Conservation (phyloP, 2,329 filamentous ascomycete species). For the Colletotrichum musicola region DNA sequence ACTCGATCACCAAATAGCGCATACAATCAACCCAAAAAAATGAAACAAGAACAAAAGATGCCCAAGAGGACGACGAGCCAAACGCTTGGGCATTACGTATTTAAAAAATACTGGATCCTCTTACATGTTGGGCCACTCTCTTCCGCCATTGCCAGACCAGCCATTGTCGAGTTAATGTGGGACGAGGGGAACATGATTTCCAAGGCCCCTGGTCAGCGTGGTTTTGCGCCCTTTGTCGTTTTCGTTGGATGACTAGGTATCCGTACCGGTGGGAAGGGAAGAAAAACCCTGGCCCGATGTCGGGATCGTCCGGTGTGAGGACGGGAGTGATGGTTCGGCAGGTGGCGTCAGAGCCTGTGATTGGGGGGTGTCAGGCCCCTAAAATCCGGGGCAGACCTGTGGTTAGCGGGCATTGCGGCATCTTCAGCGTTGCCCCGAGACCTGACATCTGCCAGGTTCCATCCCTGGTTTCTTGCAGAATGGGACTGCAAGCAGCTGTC, state of each 20-base stretch:
- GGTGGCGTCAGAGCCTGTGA: constrained; percentile 16
- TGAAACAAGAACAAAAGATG: neutral
- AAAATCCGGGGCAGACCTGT: constrained; percentile 28
- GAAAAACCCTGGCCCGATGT: constrained; percentile 36
- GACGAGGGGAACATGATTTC: constrained; percentile 20
- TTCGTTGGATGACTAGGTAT: constrained; percentile 16
- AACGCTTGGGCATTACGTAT: constrained; percentile 34
- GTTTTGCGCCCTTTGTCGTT: constrained; percentile 33
- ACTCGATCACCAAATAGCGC: no score
- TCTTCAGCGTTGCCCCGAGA: constrained; percentile 4
- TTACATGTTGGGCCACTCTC: constrained; percentile 39
- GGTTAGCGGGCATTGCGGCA: neutral
- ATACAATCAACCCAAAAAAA: neutral
- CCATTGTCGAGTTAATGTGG: constrained; percentile 34
- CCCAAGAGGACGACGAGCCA: constrained; percentile 1
- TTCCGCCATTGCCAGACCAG: constrained; percentile 39
- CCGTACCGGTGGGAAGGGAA: neutral
- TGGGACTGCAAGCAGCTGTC: neutral
- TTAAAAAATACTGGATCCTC: constrained; percentile 36
- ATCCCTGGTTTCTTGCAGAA: neutral
- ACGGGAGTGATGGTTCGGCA: constrained; percentile 27
- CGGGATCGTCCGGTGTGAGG: constrained; percentile 37
- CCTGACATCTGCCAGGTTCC: neutral
- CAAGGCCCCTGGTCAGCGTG: constrained; percentile 31
- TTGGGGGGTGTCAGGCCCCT: constrained; percentile 4